Conservation (phyloP, 106 monocot species). For the Dendrobium chrysotoxum region DNA sequence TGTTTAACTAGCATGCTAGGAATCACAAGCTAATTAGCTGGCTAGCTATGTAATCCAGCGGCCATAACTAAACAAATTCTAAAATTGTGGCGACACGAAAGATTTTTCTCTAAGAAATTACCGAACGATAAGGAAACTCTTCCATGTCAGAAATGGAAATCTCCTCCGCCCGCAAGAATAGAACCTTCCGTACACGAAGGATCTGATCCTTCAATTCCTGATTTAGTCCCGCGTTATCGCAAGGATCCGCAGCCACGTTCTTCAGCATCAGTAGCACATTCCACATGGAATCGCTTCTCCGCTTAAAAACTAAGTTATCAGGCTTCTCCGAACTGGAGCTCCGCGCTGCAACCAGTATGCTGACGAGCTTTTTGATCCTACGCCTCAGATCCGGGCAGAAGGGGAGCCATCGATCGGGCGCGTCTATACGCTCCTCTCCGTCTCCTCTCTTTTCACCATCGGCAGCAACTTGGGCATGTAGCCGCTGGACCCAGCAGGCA, state of each 20-base stretch:
- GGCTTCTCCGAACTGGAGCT: not conserved
- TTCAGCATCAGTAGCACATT: constrained; percentile 12
- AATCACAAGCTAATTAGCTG: not conserved
- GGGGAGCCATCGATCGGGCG: constrained; percentile 5
- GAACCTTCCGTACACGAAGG: constrained; percentile 4
- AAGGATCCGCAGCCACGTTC: constrained; percentile 2
- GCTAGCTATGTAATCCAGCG: not conserved
- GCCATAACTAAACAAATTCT: not conserved
- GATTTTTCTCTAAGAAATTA: constrained; percentile 3
- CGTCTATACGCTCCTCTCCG: not conserved
- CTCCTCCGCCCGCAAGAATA: constrained; percentile 14
- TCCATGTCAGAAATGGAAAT: constrained; percentile 9
- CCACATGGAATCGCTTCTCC: not conserved
- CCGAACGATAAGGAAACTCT: constrained; percentile 19
- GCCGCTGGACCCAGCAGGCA: constrained; percentile 7
- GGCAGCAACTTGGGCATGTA: not conserved
- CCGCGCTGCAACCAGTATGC: not conserved
- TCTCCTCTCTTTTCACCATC: not conserved
- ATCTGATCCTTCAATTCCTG: constrained; percentile 7
- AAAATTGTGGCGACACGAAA: not conserved
- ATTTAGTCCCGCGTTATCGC: not conserved
- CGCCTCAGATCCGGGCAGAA: constrained; percentile 17
- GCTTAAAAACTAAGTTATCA: not conserved
- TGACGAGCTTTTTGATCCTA: constrained; percentile 10
- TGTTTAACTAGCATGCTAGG: too few species aligned